Evolutionary conservation across 2,329 filamentous ascomycete genomes (phyloP).

Genomic region (Penicillium sp.): DNA sequence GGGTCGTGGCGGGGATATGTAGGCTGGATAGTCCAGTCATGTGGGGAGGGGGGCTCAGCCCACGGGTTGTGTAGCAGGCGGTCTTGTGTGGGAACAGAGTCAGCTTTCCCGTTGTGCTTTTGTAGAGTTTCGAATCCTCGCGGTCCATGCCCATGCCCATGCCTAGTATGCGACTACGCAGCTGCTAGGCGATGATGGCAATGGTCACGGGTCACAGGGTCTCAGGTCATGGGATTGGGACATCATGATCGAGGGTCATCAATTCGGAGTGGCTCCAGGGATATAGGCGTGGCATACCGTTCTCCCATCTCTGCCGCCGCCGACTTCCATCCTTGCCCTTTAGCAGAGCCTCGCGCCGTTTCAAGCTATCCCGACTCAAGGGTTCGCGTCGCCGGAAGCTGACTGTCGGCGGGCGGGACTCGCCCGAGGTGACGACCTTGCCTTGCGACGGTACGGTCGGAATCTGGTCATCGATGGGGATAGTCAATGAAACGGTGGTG

Average conservation of each 20-base stretch:
- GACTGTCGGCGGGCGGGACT: conserved; percentile 39
- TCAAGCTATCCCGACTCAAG: conserved; percentile 63
- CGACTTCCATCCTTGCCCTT: conserved; percentile 91
- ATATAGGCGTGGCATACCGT: conserved; percentile 61
- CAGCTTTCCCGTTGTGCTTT: conserved; percentile 23
- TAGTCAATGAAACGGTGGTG: conserved; percentile 67
- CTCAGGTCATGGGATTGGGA: neutral
- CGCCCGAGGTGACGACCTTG: conserved; percentile 27
- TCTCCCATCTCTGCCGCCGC: conserved; percentile 89
- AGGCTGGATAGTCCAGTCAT: conserved; percentile 81
- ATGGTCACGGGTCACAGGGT: neutral
- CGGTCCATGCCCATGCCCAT: neutral
- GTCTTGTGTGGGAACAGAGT: conserved; percentile 58
- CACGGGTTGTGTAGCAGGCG: conserved; percentile 85
- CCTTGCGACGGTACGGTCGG: conserved; percentile 35
- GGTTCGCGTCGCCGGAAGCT: conserved; percentile 58
- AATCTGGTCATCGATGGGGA: conserved; percentile 69
- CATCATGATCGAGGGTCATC: neutral
- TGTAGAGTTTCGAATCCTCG: neutral
- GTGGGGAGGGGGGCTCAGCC: conserved; percentile 76
- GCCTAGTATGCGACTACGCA: too few relatives aligned
- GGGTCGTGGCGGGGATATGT: conserved; percentile 73
- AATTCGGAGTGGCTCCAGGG: neutral
- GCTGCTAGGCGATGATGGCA: neutral
- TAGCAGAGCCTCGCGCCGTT: conserved; percentile 72